Percentiles rank a stretch among this genome's conserved stretches.
Evolutionary conservation across 2,329 filamentous ascomycete genomes (phyloP).

Genomic region (Epichloe hybrida): DNA sequence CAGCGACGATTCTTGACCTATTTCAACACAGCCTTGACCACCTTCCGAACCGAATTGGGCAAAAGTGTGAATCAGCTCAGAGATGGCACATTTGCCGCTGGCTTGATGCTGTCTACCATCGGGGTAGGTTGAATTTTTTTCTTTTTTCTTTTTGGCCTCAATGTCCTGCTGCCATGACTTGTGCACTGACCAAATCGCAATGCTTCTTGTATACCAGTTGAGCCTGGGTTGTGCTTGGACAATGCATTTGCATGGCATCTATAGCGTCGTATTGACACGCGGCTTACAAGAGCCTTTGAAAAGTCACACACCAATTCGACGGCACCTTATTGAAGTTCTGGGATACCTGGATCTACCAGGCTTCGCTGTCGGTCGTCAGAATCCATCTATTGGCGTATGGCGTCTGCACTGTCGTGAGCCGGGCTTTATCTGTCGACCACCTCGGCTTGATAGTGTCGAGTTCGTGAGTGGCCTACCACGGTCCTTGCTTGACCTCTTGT

Average conservation of each 20-base stretch:
- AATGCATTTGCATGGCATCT: conserved; percentile 2
- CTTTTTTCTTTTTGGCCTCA: no score
- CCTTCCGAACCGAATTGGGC: conserved; percentile 1
- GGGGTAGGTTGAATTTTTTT: background rate
- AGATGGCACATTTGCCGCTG: background rate
- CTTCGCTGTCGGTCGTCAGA: conserved; percentile 1
- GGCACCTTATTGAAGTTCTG: background rate
- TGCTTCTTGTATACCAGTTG: background rate
- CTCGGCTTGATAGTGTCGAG: background rate
- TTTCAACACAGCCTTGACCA: background rate
- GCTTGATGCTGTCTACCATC: background rate
- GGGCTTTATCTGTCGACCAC: background rate
- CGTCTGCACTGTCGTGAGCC: conserved; percentile 2
- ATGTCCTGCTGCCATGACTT: background rate
- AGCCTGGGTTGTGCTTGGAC: background rate
- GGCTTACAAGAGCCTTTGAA: background rate
- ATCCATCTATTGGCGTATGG: background rate
- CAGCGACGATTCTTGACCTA: background rate
- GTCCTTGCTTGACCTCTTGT: conserved; percentile 1
- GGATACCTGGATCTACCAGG: conserved; percentile 1
- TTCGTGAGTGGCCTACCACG: conserved; percentile 1
- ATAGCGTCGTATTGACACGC: background rate
- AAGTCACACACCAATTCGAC: background rate
- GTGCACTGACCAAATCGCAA: background rate
- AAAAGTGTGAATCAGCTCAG: background rate